Conservation (phyloP, 768 basidiomycete genomes). For the Trametes elegans region DNA sequence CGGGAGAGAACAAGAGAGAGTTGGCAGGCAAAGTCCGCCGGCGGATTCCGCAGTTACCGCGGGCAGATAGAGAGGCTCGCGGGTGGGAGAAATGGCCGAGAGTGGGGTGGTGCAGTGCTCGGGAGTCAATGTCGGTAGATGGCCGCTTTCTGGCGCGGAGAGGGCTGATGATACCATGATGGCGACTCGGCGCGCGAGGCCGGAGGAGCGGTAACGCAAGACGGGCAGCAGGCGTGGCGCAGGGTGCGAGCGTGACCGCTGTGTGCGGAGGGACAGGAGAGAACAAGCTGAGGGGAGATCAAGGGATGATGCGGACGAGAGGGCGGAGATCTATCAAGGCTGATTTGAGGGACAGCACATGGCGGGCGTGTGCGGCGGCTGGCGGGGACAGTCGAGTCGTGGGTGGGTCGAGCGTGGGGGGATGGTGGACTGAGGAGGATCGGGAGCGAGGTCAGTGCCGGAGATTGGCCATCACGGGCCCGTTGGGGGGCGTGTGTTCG, state of each 20-base stretch:
- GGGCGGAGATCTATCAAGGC: conserved; percentile 9
- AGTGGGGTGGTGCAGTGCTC: background rate
- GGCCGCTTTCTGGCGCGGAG: background rate
- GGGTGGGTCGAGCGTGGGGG: background rate
- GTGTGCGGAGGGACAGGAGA: background rate
- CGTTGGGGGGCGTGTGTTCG: conserved; percentile 1
- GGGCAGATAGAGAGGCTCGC: background rate
- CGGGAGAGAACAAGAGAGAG: no score
- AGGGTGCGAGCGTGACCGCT: background rate
- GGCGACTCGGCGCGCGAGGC: background rate
- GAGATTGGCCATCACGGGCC: no score
- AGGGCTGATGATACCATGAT: background rate
- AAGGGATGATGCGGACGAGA: conserved; percentile 5
- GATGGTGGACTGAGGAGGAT: background rate
- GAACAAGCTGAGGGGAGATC: background rate
- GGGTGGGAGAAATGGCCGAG: background rate
- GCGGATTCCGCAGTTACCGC: no score
- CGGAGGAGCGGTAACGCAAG: background rate
- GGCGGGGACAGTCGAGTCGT: background rate
- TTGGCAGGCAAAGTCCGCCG: no score
- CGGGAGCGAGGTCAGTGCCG: conserved; percentile 1
- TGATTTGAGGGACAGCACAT: conserved; percentile 3
- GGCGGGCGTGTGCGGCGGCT: conserved; percentile 9
- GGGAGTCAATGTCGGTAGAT: background rate
- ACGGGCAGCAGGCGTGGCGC: background rate